Percentiles rank a stretch among this genome's conserved stretches.
phyloP scores from a whole-genome alignment of 73 alveolate genomes.

The Paramecium primaurelia region DNA sequence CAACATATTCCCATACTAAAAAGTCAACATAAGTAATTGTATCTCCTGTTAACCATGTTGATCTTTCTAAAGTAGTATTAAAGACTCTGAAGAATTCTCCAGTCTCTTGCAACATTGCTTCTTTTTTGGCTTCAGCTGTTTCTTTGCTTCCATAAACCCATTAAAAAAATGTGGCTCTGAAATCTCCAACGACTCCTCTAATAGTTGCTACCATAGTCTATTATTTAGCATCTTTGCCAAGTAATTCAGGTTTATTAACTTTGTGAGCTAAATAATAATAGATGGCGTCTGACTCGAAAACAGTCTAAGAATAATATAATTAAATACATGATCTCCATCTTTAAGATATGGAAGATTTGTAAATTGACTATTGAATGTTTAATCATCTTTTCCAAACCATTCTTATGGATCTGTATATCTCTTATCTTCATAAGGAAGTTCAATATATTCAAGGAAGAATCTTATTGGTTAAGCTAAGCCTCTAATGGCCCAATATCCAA shows the following conservation, averaged over 20 bases:
- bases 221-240: constrained; percentile 45
- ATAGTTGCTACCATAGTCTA: background rate
- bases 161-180: too few species aligned
- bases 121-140: constrained; percentile 41
- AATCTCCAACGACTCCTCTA: constrained; percentile 42
- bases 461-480: constrained; percentile 44
- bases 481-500: constrained; percentile 19
- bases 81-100: background rate
- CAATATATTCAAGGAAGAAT: constrained; percentile 15
- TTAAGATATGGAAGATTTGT: constrained; percentile 58
- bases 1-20: constrained; percentile 33
- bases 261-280: constrained; percentile 44
- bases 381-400: constrained; percentile 36
- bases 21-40: constrained; percentile 49
- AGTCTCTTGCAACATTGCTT: background rate
- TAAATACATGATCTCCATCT: constrained; percentile 45
- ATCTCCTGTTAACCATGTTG: constrained; percentile 50
- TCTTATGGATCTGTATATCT: constrained; percentile 22
- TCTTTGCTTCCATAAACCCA: constrained; percentile 19
- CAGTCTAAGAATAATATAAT: background rate
- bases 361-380: constrained; percentile 18
- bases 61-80: background rate
- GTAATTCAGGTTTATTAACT: constrained; percentile 12
- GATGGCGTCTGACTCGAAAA: constrained; percentile 47
- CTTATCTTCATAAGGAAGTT: constrained; percentile 40